Evolutionary conservation across 1,139 yeast genomes (phyloP).

Genomic region (Spencermartinsiella ligniputridi): DNA sequence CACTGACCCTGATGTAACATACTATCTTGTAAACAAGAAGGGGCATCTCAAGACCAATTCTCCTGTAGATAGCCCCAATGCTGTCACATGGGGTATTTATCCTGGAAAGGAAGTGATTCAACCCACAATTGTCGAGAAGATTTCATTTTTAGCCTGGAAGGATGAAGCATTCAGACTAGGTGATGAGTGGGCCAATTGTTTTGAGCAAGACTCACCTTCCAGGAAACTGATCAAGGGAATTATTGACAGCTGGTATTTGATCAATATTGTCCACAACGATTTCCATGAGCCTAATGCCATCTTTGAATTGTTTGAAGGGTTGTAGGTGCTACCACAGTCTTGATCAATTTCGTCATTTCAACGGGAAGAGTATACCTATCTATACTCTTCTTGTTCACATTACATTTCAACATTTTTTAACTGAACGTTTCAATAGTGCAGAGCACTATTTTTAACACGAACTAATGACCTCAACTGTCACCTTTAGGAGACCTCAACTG

Average conservation of each 20-base stretch:
- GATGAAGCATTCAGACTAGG: conserved; percentile 87
- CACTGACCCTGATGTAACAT: conserved; percentile 54
- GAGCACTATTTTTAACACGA: too few species aligned
- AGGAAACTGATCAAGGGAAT: conserved; percentile 45
- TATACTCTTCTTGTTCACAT: too few species aligned
- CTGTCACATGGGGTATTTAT: conserved; percentile 97
- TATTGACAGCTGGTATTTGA: conserved; percentile 61
- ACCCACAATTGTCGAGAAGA: conserved; percentile 89
- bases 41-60: conserved; percentile 65
- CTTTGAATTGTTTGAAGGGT: conserved; percentile 29
- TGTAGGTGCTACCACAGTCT: too few species aligned
- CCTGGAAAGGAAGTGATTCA: conserved; percentile 89
- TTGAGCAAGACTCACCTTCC: conserved; percentile 34
- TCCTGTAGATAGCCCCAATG: conserved; percentile 69
- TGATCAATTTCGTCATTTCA: too few species aligned
- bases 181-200: conserved; percentile 66
- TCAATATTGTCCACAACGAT: conserved; percentile 90
- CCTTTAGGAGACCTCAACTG: conserved; percentile 1
- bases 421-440: too few species aligned
- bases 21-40: conserved; percentile 65
- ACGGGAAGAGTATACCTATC: too few species aligned
- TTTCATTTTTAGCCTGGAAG: conserved; percentile 91
- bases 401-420: too few species aligned
- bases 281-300: conserved; percentile 39
- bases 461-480: conserved; percentile 1